A percentile compares a stretch with the other conserved stretches of the same genome.
phyloP scores from a whole-genome alignment of 306 rosid genomes.

The Vigna mungo region DNA sequence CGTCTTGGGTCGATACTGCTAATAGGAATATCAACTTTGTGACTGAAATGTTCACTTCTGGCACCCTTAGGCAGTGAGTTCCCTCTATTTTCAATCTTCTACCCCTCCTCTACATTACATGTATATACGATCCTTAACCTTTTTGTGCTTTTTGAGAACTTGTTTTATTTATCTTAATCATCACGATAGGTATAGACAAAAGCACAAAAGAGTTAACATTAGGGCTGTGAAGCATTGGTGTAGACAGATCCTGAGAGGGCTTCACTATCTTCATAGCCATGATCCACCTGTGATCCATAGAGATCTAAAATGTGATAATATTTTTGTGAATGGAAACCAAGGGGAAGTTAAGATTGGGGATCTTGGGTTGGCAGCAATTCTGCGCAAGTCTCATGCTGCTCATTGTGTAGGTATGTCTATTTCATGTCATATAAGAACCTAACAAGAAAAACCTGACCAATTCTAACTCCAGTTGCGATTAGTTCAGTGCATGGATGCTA shows the following conservation, averaged over 20 bases:
- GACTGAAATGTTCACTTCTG: constrained; percentile 97
- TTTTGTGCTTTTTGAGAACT: constrained; percentile 41
- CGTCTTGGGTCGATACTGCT: constrained; percentile 94
- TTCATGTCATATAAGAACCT: constrained; percentile 10
- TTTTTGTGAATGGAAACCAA: constrained; percentile 92
- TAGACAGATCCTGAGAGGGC: constrained; percentile 91
- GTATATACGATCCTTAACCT: not conserved
- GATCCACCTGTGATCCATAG: constrained; percentile 96
- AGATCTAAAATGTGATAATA: constrained; percentile 98
- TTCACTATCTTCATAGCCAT: constrained; percentile 86
- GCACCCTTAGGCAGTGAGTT: constrained; percentile 90
- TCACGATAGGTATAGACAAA: constrained; percentile 73
- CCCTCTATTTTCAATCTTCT: constrained; percentile 3
- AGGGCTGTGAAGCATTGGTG: constrained; percentile 98
- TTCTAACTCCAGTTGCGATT: constrained; percentile 13
- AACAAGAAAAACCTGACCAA: constrained; percentile 18
- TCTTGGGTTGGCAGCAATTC: constrained; percentile 93
- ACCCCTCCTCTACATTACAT: not conserved
- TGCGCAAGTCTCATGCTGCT: constrained; percentile 87
- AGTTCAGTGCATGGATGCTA: constrained; percentile 33
- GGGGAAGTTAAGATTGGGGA: constrained; percentile 98
- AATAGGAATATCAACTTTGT: constrained; percentile 93
- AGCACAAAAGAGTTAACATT: constrained; percentile 81
- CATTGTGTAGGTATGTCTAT: constrained; percentile 83
- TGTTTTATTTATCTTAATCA: constrained; percentile 1